Evolutionary conservation across 768 basidiomycete genomes (phyloP).

Genomic region (Boletus insuetus): DNA sequence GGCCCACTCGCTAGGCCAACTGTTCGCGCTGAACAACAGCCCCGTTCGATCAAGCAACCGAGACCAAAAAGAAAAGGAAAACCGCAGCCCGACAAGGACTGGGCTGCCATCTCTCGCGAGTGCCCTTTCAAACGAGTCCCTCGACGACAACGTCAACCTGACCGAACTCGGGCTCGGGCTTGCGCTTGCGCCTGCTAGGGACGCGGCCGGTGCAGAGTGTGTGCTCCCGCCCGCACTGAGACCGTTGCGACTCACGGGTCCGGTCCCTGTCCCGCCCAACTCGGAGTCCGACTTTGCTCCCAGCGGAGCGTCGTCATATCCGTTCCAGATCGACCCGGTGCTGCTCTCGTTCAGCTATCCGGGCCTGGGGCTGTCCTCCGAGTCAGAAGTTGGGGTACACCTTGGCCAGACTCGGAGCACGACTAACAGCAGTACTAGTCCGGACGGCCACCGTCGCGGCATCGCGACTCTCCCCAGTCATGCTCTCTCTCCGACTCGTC

Average conservation of each 20-base stretch:
- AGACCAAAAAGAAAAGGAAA: not conserved
- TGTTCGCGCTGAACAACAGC: not conserved
- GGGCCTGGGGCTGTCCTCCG: not conserved
- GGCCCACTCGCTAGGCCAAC: not conserved
- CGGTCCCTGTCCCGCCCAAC: conserved; percentile 3
- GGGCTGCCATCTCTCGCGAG: conserved; percentile 18
- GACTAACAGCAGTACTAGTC: too few relatives aligned
- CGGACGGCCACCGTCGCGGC: too few relatives aligned
- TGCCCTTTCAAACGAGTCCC: conserved; percentile 18
- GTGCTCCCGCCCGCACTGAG: conserved; percentile 23
- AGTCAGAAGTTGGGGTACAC: not conserved
- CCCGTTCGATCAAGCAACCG: not conserved
- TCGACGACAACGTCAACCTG: conserved; percentile 12
- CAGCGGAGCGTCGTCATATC: not conserved
- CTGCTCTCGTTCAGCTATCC: conserved; percentile 21
- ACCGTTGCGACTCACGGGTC: conserved; percentile 15
- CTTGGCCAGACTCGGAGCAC: not conserved
- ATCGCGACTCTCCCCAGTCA: too few relatives aligned
- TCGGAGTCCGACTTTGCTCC: not conserved
- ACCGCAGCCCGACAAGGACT: not conserved
- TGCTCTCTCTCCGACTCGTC: too few relatives aligned
- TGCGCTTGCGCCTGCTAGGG: not conserved
- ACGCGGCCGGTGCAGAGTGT: not conserved
- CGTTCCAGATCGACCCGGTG: conserved; percentile 27
- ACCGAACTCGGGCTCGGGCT: not conserved